Conservation (phyloP, 2,329 filamentous ascomycete genomes). For the Septoria linicola region DNA sequence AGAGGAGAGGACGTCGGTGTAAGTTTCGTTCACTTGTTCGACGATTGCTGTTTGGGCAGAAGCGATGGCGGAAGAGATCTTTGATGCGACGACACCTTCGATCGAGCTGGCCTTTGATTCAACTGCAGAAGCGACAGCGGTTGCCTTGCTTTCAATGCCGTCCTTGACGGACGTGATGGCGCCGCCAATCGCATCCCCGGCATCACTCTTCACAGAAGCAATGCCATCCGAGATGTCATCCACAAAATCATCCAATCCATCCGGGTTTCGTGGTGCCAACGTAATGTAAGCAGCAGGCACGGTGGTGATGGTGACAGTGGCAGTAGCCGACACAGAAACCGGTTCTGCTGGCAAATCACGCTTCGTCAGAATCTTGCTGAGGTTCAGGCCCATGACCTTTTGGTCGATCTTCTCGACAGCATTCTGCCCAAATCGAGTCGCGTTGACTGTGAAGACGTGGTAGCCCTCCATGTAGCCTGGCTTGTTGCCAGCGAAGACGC, state of each 20-base stretch:
- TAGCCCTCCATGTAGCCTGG: slow-evolving; percentile 57
- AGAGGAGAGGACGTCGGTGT: slow-evolving; percentile 43
- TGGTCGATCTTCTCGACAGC: slow-evolving; percentile 34
- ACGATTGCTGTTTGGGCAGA: slow-evolving; percentile 44
- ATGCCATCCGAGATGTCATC: slow-evolving; percentile 25
- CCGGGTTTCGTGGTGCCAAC: slow-evolving; percentile 21
- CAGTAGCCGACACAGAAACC: slow-evolving; percentile 10
- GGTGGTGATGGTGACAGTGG: slow-evolving; percentile 11
- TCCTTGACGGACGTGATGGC: slow-evolving; percentile 28
- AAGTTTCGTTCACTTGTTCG: slow-evolving; percentile 41
- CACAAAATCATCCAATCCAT: slow-evolving; percentile 31
- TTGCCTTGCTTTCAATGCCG: slow-evolving; percentile 28
- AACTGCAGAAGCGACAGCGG: slow-evolving; percentile 23
- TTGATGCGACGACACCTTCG: slow-evolving; percentile 25
- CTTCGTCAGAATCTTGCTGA: slow-evolving; percentile 24
- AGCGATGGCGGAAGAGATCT: slow-evolving; percentile 29
- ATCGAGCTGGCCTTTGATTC: slow-evolving; percentile 22
- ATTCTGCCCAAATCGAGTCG: slow-evolving; percentile 53
- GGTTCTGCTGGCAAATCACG: slow-evolving; percentile 18
- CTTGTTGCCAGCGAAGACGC: slow-evolving; percentile 61
- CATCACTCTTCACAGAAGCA: slow-evolving; percentile 22
- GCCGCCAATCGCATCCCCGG: slow-evolving; percentile 16
- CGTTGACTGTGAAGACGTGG: slow-evolving; percentile 60
- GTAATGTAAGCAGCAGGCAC: slow-evolving; percentile 27
- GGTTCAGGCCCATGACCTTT: slow-evolving; percentile 29